Conservation (phyloP, 257 asterid species). For the Nicotiana knightiana region DNA sequence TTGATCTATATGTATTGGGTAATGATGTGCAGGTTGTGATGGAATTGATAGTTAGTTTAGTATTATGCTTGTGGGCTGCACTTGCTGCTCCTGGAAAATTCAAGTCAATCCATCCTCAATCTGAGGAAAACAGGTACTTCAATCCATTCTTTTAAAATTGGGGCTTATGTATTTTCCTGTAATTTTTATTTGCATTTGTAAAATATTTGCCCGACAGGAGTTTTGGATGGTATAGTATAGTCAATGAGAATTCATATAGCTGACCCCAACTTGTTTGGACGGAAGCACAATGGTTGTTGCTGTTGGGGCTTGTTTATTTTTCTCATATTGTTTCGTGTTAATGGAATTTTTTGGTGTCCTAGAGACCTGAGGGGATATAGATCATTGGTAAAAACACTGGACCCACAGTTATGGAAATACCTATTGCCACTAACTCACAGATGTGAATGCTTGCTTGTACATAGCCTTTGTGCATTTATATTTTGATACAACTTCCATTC, state of each 20-base stretch:
- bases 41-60: conserved; percentile 58
- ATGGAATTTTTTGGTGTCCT: not conserved
- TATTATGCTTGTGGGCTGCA: conserved; percentile 81
- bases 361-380: not conserved
- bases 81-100: conserved; percentile 82
- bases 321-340: not conserved
- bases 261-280: too few relatives aligned
- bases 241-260: too few relatives aligned
- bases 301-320: not conserved
- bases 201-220: too few relatives aligned
- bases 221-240: too few relatives aligned
- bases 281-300: too few relatives aligned
- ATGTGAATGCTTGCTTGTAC: not conserved
- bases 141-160: not conserved
- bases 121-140: conserved; percentile 83
- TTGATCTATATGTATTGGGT: conserved; percentile 14
- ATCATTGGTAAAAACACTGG: not conserved
- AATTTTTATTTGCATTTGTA: too few relatives aligned
- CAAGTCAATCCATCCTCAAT: conserved; percentile 75
- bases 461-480: not conserved
- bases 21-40: conserved; percentile 63
- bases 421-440: not conserved
- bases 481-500: not conserved
- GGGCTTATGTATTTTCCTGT: not conserved
- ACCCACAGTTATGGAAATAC: not conserved